phyloP scores from a whole-genome alignment of 2,329 filamentous ascomycete species.

The Emmonsiellopsis sp. region DNA sequence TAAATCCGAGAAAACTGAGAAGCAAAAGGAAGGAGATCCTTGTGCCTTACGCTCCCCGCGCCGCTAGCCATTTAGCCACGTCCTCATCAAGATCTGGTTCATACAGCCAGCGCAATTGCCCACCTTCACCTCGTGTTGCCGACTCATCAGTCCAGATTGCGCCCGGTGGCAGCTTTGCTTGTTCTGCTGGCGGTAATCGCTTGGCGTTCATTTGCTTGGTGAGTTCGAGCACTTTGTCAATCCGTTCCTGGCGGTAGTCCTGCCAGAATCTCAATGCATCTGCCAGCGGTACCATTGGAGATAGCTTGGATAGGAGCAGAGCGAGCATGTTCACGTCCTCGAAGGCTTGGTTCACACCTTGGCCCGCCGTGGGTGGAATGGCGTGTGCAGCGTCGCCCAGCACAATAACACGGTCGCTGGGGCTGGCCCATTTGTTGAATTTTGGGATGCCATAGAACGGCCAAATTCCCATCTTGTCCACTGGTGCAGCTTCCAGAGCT shows the following conservation, averaged over 20 bases:
- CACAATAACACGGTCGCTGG: constrained; percentile 32
- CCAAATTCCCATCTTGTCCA: constrained; percentile 38
- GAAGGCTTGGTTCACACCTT: constrained; percentile 51
- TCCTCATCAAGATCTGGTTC: background rate
- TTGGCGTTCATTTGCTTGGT: constrained; percentile 42
- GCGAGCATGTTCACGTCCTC: constrained; percentile 44
- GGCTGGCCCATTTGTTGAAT: constrained; percentile 38
- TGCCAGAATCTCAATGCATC: constrained; percentile 39
- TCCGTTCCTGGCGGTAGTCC: constrained; percentile 37
- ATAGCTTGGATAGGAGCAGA: constrained; percentile 26
- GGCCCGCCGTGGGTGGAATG: constrained; percentile 51
- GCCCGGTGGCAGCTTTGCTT: background rate
- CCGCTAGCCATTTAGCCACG: background rate
- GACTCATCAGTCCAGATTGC: background rate
- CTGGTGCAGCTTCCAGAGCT: constrained; percentile 28
- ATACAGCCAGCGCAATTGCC: background rate
- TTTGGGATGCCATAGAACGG: constrained; percentile 43
- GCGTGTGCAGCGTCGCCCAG: constrained; percentile 57
- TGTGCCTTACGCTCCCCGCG: background rate
- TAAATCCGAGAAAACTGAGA: too few species aligned
- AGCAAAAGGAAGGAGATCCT: too few species aligned
- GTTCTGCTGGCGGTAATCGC: constrained; percentile 29
- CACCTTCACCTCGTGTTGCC: background rate
- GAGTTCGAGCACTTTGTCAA: constrained; percentile 41
- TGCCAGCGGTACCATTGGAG: constrained; percentile 14